A percentile compares a stretch with the other conserved stretches of the same genome.
Conservation (phyloP, 225 moss, liverwort and hornwort genomes). For the Neckera pumila region DNA sequence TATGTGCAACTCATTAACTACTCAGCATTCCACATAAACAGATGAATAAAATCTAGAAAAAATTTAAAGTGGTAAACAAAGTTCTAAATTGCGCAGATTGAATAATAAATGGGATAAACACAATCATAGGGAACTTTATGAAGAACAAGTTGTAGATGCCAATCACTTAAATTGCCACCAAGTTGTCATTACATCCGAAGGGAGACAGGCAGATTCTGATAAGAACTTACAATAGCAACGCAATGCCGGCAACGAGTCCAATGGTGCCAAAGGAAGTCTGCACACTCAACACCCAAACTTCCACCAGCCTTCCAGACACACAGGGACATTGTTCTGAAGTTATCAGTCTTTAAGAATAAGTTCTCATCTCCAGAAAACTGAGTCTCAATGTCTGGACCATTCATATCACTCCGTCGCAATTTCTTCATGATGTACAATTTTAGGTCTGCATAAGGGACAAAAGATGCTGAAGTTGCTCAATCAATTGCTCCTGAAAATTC, state of each 20-base stretch:
- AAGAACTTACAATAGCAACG: slow-evolving; percentile 61
- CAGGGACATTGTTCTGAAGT: not conserved
- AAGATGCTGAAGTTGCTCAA: not conserved
- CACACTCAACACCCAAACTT: slow-evolving; percentile 20
- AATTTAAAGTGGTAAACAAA: not conserved
- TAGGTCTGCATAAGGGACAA: not conserved
- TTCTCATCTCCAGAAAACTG: not conserved
- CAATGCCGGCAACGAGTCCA: slow-evolving; percentile 68
- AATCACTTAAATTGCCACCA: not conserved
- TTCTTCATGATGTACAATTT: not conserved
- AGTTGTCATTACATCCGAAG: not conserved
- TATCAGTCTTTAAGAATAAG: not conserved
- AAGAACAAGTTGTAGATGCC: not conserved
- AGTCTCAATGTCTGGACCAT: not conserved
- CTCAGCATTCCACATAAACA: too few relatives aligned
- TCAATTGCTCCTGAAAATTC: not conserved
- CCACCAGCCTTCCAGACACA: not conserved
- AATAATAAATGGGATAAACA: not conserved
- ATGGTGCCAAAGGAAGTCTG: slow-evolving; percentile 99
- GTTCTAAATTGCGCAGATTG: not conserved
- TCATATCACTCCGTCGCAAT: not conserved
- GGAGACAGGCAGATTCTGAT: not conserved
- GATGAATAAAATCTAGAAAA: not conserved
- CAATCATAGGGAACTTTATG: not conserved
- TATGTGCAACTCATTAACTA: too few relatives aligned